Evolutionary conservation across 108 stramenopile genomes (phyloP), one percentile per base, ranked within the genome.

Genomic region (Bacterosira constricta): DNA sequence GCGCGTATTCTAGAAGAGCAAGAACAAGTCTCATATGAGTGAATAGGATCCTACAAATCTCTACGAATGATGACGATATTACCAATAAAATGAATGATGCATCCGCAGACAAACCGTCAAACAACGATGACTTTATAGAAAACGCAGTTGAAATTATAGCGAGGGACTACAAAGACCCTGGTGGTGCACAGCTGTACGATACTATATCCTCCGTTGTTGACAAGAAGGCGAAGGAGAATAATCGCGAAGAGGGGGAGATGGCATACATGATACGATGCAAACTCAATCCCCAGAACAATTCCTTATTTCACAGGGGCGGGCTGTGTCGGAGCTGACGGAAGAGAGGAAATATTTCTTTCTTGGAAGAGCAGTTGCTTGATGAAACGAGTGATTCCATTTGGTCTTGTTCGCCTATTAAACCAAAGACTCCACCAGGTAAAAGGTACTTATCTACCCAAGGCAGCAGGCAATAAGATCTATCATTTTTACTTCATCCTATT

Each of bases 221-320:
- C 3, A 21, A 4, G 30, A 29, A 6, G 18, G 56, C 46, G 32
- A 21, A 31, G 8, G 35, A 17, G 6, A 8, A 42, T 3, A 21
- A 30, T 32, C 47, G 36, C 25, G 78, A 90, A 66, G 88, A 73
- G 27, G 54, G 74, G 9, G 92, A 93, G 63, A 88, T 94, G 29
- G 73, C 86, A 1, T 76, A 85, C 79, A 67, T 90, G 54, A 77
- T 93, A 23, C 80, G 90, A 18, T 94, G 93, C 79, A 90, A 91
- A n/a, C n/a, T 65, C 70, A 85, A 51, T 39, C 60, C 31, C 93
- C 93, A 15, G 71, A 80, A 38, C 66, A 83, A 10, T 54, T 94
- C 44, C 62, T 94, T 8, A 63, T 91, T 27, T 55, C 46, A 1
- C 79, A 77, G 63, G 92, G 92, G 10, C 47, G 85, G 57, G 86